These are phyloP conservation scores for Penicillium sp. DNA, from an alignment of 2,329 filamentous ascomycete genomes.

Conservation along the genomic window DNA sequence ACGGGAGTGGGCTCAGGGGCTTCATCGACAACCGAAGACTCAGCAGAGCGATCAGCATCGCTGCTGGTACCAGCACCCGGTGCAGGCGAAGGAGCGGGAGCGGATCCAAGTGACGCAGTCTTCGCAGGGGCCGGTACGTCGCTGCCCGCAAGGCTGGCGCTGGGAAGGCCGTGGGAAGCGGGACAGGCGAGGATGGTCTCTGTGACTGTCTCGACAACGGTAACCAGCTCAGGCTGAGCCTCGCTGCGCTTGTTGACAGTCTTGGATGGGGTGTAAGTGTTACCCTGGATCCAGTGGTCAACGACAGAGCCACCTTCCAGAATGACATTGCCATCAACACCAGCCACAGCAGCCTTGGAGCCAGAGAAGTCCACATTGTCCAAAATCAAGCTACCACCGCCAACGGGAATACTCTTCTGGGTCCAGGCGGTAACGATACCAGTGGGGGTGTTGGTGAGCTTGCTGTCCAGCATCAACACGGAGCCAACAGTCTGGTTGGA, in stretches of 20 bases:
- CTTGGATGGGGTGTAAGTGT: conserved; percentile 55
- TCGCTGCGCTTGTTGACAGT: conserved; percentile 25
- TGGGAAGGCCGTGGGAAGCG: conserved; percentile 2
- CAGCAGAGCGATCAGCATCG: not conserved
- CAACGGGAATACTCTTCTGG: conserved; percentile 57
- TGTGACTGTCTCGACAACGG: conserved; percentile 24
- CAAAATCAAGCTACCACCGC: conserved; percentile 78
- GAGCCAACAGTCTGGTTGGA: conserved; percentile 76
- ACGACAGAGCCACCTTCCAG: conserved; percentile 69
- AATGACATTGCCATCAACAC: conserved; percentile 55
- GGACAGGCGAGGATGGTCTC: conserved; percentile 25
- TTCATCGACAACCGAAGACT: not conserved
- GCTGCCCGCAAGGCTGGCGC: conserved; percentile 5
- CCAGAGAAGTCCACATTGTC: conserved; percentile 85
- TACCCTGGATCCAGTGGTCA: conserved; percentile 74
- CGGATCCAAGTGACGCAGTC: not conserved
- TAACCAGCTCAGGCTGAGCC: conserved; percentile 19
- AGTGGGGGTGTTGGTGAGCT: conserved; percentile 69
- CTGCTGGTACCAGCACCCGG: not conserved
- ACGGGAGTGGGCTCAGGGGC: conserved; percentile 5
- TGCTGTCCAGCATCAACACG: conserved; percentile 76
- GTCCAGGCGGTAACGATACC: conserved; percentile 76
- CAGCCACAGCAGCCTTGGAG: conserved; percentile 64
- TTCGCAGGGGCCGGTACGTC: conserved; percentile 1
- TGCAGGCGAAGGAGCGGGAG: conserved; percentile 1